These are phyloP conservation scores for Aurifilum marmelostoma DNA, from an alignment of 2,329 filamentous ascomycete species.

Conservation along the genomic window DNA sequence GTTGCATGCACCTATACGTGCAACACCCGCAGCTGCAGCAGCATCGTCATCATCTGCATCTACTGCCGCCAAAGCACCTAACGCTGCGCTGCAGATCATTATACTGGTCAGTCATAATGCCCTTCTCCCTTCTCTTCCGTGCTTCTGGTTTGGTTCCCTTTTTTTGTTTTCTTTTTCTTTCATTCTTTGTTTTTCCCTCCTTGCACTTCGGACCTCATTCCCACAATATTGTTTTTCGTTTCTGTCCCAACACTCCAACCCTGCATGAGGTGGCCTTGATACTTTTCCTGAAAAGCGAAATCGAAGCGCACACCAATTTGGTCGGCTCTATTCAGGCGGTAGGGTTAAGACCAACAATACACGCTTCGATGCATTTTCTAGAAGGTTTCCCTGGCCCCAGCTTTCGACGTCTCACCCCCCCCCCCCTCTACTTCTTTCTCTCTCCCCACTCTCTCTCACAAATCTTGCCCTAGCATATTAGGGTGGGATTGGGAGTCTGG, in stretches of 20 bases:
- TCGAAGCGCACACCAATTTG: neutral
- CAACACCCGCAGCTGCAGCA: neutral
- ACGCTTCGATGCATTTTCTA: neutral
- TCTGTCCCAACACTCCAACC: neutral
- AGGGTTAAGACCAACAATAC: neutral
- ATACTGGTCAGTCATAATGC: conserved; percentile 63
- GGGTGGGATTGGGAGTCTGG: neutral
- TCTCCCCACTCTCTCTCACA: neutral
- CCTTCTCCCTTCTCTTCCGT: conserved; percentile 9
- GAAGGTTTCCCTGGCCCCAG: conserved; percentile 5
- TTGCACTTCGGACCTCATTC: neutral
- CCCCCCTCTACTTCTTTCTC: too few species aligned
- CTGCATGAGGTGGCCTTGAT: neutral
- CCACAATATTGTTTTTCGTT: neutral
- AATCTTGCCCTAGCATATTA: neutral
- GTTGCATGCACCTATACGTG: conserved; percentile 12
- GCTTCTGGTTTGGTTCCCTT: neutral
- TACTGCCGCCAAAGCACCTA: conserved; percentile 18
- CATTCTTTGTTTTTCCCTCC: neutral
- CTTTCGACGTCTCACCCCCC: neutral
- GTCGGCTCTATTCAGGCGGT: neutral
- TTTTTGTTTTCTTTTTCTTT: too few species aligned
- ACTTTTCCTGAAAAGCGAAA: neutral
- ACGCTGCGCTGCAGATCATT: conserved; percentile 71
- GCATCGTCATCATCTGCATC: conserved; percentile 2